These are phyloP conservation scores for Coemansia sp. DNA, from an alignment of 192 early-diverging fungal genomes.

Conservation along the genomic window DNA sequence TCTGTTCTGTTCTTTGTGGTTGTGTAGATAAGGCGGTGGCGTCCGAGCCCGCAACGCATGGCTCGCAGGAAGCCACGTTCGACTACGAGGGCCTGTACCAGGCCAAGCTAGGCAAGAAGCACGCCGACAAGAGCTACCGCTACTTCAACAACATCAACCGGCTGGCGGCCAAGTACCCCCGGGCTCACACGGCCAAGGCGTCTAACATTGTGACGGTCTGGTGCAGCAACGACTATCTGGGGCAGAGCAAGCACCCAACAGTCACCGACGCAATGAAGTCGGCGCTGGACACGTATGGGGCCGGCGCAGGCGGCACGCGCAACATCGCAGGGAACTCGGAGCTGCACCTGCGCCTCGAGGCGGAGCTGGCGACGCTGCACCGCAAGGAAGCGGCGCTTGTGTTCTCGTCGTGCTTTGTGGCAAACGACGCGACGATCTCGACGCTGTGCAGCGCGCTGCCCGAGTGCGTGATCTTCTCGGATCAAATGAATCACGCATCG, in stretches of 20 bases:
- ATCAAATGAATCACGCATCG: conserved; percentile 94
- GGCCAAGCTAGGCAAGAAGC: conserved; percentile 90
- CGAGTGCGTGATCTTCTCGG: conserved; percentile 92
- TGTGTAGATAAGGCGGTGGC: neutral
- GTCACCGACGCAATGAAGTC: conserved; percentile 91
- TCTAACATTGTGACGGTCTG: conserved; percentile 95
- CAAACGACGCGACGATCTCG: conserved; percentile 94
- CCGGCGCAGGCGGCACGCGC: conserved; percentile 97
- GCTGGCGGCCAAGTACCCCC: conserved; percentile 87
- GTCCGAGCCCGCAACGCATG: conserved; percentile 27
- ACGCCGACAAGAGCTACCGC: conserved; percentile 95
- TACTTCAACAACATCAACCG: conserved; percentile 99
- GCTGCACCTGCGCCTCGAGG: conserved; percentile 89
- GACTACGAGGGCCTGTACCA: conserved; percentile 92
- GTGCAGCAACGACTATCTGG: conserved; percentile 99
- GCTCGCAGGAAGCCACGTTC: conserved; percentile 58
- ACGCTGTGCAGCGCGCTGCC: conserved; percentile 88
- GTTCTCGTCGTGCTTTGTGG: conserved; percentile 97
- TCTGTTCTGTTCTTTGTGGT: too few species aligned
- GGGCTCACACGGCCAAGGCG: conserved; percentile 85
- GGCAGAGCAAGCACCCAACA: conserved; percentile 88
- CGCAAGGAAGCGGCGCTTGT: conserved; percentile 89
- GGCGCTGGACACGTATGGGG: conserved; percentile 93
- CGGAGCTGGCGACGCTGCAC: conserved; percentile 90
- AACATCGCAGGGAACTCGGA: conserved; percentile 99